A percentile compares a stretch with the other conserved stretches of the same genome.
Conservation (phyloP, 1,284 basidiomycete genomes). For the Butyriboletus appendiculatus region DNA sequence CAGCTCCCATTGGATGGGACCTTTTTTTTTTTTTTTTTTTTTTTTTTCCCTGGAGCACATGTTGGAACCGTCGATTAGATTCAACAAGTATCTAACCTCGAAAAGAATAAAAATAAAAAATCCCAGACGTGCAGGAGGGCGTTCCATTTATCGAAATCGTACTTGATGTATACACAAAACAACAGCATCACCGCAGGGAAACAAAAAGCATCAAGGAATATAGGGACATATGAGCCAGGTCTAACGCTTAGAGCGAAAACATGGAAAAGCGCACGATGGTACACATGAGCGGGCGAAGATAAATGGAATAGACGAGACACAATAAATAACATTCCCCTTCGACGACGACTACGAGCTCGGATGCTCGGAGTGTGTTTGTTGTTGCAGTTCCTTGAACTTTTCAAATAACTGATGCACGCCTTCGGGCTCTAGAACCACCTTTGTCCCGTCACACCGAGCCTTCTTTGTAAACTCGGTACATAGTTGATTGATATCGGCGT, state of each 20-base stretch:
- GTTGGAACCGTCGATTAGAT: too few species aligned
- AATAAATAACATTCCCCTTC: constrained; percentile 5
- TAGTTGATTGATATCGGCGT: constrained; percentile 72
- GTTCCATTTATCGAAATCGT: not conserved
- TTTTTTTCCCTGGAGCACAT: too few species aligned
- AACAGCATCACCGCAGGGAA: not conserved
- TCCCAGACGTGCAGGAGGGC: not conserved
- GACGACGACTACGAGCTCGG: constrained; percentile 17
- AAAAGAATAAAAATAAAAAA: not conserved
- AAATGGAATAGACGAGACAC: constrained; percentile 17
- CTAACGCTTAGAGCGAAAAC: constrained; percentile 6
- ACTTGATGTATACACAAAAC: not conserved
- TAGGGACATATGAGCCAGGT: not conserved
- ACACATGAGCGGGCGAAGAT: constrained; percentile 13
- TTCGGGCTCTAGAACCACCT: constrained; percentile 73
- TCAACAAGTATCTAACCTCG: too few species aligned
- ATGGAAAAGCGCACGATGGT: constrained; percentile 4
- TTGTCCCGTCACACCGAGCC: constrained; percentile 77
- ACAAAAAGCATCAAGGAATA: not conserved
- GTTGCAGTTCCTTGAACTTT: constrained; percentile 40
- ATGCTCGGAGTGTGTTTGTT: constrained; percentile 7
- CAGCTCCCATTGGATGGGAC: too few species aligned
- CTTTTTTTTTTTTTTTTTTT: too few species aligned
- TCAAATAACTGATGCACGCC: constrained; percentile 67
- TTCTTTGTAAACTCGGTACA: constrained; percentile 77